Base-by-base conservation (phyloP, 306 rosid genomes). In the Cicer cuneatum region DNA sequence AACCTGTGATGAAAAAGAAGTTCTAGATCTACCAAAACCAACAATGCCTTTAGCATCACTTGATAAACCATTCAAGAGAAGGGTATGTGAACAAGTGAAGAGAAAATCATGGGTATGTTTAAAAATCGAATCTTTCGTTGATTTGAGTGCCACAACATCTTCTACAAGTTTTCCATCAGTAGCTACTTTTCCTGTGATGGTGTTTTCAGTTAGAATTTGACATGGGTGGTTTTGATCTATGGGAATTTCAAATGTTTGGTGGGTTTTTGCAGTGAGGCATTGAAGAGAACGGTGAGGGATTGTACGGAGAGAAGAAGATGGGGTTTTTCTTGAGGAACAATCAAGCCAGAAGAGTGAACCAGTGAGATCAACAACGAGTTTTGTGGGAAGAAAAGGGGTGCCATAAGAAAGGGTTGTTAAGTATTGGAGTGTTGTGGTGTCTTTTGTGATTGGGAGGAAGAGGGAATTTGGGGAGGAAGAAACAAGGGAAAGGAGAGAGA, bases 1-100 rank as follows among this genome's bases (percentile, higher is more conserved):
- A 24, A 90, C 10, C 33, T 93, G 98, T 1, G 98, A 88, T 3
- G 93, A 69, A 5, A 89, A 71, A 0, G 97, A 84, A 48, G 72
- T 79, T 3, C 79, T 80, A 56, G 83, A 69, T 79, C 83, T 88
- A 10, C 92, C 96, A 1, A 93, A 85, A 58, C 97, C 96, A 0
- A 87, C 19, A 76, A 91, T 80, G 24, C 97, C 97, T 39, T 67
- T 69, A 2, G 87, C 90, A 18, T 69, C 81, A 18, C 62, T 57
- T 0, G 92, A 86, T 19, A 93, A 73, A 2, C 90, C 96, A 16
- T 78, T 85, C 72, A 89, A 53, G 1, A 89, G 86, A 13, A 72
- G 70, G 0, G 77, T 24, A 7, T 85, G 84, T 12, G 85, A 83
- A 75, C 97, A 90, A 1, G 88, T 51, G 56, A 85, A 82, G 8